phyloP scores from a whole-genome alignment of 2,329 filamentous ascomycete species.

The Cercospora sesami region DNA sequence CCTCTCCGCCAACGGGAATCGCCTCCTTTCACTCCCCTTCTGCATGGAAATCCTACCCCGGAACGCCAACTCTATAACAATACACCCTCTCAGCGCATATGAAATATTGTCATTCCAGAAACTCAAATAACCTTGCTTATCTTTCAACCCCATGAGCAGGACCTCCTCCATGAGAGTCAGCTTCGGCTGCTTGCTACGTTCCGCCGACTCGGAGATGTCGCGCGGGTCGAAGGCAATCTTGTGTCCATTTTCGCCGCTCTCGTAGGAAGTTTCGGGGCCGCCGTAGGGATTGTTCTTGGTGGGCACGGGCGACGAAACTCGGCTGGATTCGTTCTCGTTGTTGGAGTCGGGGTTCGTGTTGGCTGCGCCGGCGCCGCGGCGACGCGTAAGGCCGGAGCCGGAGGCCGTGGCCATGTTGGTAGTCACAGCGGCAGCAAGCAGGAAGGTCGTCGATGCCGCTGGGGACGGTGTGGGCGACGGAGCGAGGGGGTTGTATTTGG shows the following conservation, averaged over 20 bases:
- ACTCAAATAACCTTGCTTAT: constrained; percentile 98
- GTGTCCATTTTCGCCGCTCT: constrained; percentile 85
- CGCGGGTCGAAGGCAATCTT: constrained; percentile 97
- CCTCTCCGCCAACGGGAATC: constrained; percentile 89
- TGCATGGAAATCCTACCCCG: constrained; percentile 97
- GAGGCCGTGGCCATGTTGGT: constrained; percentile 63
- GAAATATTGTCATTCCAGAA: constrained; percentile 99
- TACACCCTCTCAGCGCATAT: constrained; percentile 94
- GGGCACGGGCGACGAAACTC: constrained; percentile 66
- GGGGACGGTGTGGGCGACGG: constrained; percentile 1
- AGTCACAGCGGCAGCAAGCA: constrained; percentile 2
- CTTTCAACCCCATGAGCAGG: constrained; percentile 89
- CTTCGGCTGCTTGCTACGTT: constrained; percentile 97
- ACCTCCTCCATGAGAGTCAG: constrained; percentile 99
- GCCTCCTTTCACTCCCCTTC: constrained; percentile 86
- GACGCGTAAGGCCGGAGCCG: constrained; percentile 72
- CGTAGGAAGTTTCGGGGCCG: constrained; percentile 77
- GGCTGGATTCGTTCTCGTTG: constrained; percentile 64
- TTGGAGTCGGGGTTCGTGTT: constrained; percentile 58
- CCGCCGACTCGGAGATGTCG: constrained; percentile 94
- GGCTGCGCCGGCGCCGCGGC: constrained; percentile 64
- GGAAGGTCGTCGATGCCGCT: background rate
- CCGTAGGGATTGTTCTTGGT: constrained; percentile 59
- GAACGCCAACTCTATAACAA: constrained; percentile 96
- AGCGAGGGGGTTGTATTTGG: background rate